Evolutionary conservation across 495 filamentous ascomycete species (phyloP).

Genomic region (Sordaria brevicollis): DNA sequence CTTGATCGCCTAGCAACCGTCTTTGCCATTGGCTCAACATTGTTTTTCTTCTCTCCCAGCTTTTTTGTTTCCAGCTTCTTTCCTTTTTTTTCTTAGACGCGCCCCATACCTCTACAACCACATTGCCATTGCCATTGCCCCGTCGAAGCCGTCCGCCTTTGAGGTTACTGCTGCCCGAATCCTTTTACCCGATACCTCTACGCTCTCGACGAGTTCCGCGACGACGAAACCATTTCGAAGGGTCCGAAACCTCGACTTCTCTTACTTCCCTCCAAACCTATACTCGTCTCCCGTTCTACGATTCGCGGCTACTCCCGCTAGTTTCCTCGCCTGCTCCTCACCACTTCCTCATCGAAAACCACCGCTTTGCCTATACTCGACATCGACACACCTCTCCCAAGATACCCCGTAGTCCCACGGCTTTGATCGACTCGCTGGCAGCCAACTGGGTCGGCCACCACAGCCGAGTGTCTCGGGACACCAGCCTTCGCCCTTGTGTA

Average conservation of each 20-base stretch:
- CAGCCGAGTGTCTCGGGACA: background rate
- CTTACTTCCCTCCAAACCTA: too few relatives aligned
- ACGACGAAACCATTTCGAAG: background rate
- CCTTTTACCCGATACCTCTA: too few relatives aligned
- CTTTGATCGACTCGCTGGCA: background rate
- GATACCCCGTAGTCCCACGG: background rate
- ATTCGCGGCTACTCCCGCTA: background rate
- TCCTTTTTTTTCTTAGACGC: background rate
- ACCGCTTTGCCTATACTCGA: background rate
- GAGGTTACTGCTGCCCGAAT: background rate
- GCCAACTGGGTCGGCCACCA: background rate
- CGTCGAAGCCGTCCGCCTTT: background rate
- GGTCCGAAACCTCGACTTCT: too few relatives aligned
- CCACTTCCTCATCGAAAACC: background rate
- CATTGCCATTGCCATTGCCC: background rate
- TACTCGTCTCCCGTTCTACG: too few relatives aligned
- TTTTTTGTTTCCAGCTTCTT: background rate
- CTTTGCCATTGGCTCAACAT: background rate
- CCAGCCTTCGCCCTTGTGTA: background rate
- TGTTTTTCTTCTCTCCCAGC: background rate
- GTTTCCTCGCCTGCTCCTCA: background rate
- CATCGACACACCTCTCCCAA: background rate
- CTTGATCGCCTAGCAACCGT: background rate
- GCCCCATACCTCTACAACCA: too few relatives aligned
- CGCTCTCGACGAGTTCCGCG: background rate